Evolutionary conservation across 2,329 filamentous ascomycete genomes (phyloP).

Genomic region (Fusarium vanettenii): DNA sequence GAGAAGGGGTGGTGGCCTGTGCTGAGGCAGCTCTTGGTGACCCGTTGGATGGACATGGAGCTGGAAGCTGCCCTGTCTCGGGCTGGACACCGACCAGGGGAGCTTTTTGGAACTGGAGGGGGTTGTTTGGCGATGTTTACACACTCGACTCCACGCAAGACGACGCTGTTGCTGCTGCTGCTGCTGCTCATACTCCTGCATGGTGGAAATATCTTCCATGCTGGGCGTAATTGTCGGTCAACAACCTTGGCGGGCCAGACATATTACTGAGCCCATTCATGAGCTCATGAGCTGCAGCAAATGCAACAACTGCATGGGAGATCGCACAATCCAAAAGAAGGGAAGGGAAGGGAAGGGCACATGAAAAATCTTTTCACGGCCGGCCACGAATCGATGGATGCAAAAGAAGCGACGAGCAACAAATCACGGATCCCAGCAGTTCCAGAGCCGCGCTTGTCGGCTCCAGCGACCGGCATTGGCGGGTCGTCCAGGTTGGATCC

Average conservation of each 20-base stretch:
- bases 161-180: neutral
- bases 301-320: constrained; percentile 3
- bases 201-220: neutral
- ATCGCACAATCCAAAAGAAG: neutral
- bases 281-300: neutral
- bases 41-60: neutral
- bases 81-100: constrained; percentile 1
- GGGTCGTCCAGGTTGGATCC: constrained; percentile 22
- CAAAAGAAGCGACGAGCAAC: neutral
- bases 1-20: constrained; percentile 32
- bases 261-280: neutral
- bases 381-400: neutral
- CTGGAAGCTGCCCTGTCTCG: neutral
- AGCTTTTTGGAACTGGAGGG: constrained; percentile 19
- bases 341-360: neutral
- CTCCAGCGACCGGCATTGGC: constrained; percentile 34
- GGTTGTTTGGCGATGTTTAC: neutral
- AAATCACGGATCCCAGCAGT: constrained; percentile 22
- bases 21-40: constrained; percentile 13
- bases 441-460: constrained; percentile 41
- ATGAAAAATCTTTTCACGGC: neutral
- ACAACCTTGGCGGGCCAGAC: neutral
- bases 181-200: neutral
- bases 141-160: neutral
- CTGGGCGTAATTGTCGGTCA: neutral